These are phyloP conservation scores for Diaporthe sp. DNA, from an alignment of 2,329 filamentous ascomycete species.

Conservation along the genomic window DNA sequence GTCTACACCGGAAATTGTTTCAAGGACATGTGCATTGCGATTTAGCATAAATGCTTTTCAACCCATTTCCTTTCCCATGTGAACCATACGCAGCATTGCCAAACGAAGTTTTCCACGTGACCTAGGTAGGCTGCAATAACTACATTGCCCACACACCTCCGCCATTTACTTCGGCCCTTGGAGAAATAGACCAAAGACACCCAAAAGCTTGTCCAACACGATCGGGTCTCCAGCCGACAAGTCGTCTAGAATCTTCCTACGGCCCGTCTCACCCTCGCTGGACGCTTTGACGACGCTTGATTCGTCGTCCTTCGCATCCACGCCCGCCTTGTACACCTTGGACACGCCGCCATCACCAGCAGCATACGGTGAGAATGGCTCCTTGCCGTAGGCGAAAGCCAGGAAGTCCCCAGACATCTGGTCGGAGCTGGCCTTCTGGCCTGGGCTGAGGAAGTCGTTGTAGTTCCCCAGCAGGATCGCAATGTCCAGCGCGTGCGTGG, in stretches of 20 bases:
- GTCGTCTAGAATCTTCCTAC: conserved; percentile 34
- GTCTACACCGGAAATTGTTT: no score
- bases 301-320: conserved; percentile 32
- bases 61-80: neutral
- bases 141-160: neutral
- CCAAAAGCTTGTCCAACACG: conserved; percentile 39
- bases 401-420: conserved; percentile 55
- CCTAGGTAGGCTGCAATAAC: no score
- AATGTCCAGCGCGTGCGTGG: conserved; percentile 61
- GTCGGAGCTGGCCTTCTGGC: conserved; percentile 50
- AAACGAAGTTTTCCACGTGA: neutral
- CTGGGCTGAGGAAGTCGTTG: conserved; percentile 52
- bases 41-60: neutral
- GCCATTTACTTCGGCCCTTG: conserved; percentile 29
- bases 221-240: conserved; percentile 31
- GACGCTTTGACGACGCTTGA: conserved; percentile 9
- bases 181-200: conserved; percentile 36
- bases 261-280: conserved; percentile 17
- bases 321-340: conserved; percentile 38
- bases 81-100: neutral
- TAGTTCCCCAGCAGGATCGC: conserved; percentile 62
- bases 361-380: conserved; percentile 40
- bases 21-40: neutral
- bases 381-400: conserved; percentile 54
- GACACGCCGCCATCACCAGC: conserved; percentile 9